phyloP scores from a whole-genome alignment of 2,329 filamentous ascomycete species.

The Cryphonectria nitschkei region DNA sequence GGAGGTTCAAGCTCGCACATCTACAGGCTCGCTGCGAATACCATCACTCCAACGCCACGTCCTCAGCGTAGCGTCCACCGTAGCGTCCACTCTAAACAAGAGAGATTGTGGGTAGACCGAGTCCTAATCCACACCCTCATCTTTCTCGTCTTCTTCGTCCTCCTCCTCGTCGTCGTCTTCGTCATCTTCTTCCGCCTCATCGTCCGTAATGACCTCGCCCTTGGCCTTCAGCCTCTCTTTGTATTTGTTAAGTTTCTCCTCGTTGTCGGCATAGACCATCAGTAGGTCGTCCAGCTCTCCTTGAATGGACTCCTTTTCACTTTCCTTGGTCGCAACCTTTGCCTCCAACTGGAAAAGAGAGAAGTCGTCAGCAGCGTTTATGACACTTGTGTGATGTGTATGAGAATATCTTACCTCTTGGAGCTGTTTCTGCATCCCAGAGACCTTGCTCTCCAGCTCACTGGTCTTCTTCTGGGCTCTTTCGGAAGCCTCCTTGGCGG shows the following conservation, averaged over 20 bases:
- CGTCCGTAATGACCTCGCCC: constrained; percentile 75
- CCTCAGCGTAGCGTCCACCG: background rate
- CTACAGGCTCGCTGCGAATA: background rate
- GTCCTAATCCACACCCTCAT: constrained; percentile 30
- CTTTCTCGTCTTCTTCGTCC: constrained; percentile 42
- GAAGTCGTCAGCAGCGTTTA: background rate
- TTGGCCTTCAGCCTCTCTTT: constrained; percentile 71
- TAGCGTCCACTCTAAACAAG: background rate
- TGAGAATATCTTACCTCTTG: constrained; percentile 30
- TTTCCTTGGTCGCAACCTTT: constrained; percentile 49
- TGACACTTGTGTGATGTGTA: background rate
- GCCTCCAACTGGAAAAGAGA: constrained; percentile 25
- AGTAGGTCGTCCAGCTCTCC: constrained; percentile 79
- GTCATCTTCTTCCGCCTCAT: constrained; percentile 68
- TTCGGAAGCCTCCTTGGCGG: constrained; percentile 46
- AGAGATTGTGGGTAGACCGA: background rate
- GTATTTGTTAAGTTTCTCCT: constrained; percentile 75
- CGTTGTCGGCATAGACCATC: constrained; percentile 79
- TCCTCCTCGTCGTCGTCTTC: constrained; percentile 60
- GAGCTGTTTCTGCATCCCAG: constrained; percentile 34
- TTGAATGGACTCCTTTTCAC: constrained; percentile 67
- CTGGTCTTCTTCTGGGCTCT: constrained; percentile 49
- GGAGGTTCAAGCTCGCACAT: background rate
- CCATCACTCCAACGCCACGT: background rate
- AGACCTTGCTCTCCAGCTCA: constrained; percentile 38